Base-by-base conservation (phyloP, 2,329 filamentous ascomycete genomes). In the Colletotrichum cereale region DNA sequence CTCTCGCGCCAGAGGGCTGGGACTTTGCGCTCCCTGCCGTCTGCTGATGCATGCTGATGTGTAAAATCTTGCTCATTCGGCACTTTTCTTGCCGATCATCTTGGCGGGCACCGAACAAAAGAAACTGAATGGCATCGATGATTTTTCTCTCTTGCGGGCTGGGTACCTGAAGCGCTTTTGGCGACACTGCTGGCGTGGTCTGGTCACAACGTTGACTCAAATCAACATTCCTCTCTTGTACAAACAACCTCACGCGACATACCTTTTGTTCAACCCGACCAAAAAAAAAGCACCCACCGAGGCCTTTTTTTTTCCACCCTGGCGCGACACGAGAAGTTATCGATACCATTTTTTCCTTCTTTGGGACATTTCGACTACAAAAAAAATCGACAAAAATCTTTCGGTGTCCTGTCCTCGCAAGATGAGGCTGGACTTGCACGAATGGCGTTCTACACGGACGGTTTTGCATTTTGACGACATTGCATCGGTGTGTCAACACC, bases 171-270 rank as follows among this genome's bases (percentile, higher is more conserved):
- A 66, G 69, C n/a, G 53, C n/a, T 52, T 52, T n/a, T 50, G 78
- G 75, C 79, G 73, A 73, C 76, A 73, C 75, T 56, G 63, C 63
- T 61, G 73, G 64, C 67, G 69, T 72, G 74, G 77, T 76, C 77
- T 76, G 80, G 78, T 78, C 76, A 78, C 74, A 75, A 74, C 75
- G 74, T 73, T 62, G 55, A 63, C 74, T 71, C 69, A 72, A 75
- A 69, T 72, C 66, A 26, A 73, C 63, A 75, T 71, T 60, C 48
- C 78, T 78, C 79, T 78, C 79, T 77, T 86, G 84, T 86, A 86
- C 78, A 85, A 86, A 85, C 81, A 85, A 82, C 80, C 79, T 82
- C 82, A 82, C 82, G 83, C 82, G 79, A 84, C 82, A 85, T 81
- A 83, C 79, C 78, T 77, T 76, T 55, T 31, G 78, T 78, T 78